Conservation (phyloP, 208 protist genomes). For the Trypanosoma cruzi region DNA sequence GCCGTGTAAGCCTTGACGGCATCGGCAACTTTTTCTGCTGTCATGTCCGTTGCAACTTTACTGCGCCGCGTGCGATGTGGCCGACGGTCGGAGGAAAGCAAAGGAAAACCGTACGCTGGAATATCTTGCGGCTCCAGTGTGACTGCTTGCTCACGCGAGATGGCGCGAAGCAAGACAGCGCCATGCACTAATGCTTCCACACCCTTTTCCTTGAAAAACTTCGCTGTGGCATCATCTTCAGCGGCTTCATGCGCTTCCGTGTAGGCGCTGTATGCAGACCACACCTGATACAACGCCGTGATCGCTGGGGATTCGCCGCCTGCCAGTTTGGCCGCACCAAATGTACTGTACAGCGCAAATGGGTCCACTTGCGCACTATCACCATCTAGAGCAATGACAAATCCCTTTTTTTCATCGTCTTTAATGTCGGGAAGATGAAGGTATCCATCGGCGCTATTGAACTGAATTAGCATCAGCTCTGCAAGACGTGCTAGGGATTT, state of each 20-base stretch:
- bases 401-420: conserved; percentile 64
- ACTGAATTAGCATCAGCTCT: conserved; percentile 82
- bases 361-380: conserved; percentile 75
- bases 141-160: conserved; percentile 68
- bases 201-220: conserved; percentile 70
- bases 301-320: conserved; percentile 48
- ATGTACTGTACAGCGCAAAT: conserved; percentile 75
- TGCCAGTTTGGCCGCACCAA: conserved; percentile 43
- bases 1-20: conserved; percentile 60
- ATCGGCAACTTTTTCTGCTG: conserved; percentile 41
- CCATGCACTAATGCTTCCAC: conserved; percentile 83
- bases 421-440: conserved; percentile 57
- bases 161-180: conserved; percentile 69
- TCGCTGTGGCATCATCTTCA: conserved; percentile 32
- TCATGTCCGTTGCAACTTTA: conserved; percentile 65
- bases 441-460: conserved; percentile 85
- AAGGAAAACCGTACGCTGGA: conserved; percentile 61
- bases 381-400: conserved; percentile 66
- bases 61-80: conserved; percentile 37
- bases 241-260: conserved; percentile 67
- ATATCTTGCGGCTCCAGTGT: conserved; percentile 24
- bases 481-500: conserved; percentile 55
- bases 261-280: conserved; percentile 70
- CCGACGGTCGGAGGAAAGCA: conserved; percentile 78
- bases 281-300: conserved; percentile 69